These are phyloP conservation scores for Penicillium polonicum DNA, from an alignment of 2,329 filamentous ascomycete species.

Conservation along the genomic window DNA sequence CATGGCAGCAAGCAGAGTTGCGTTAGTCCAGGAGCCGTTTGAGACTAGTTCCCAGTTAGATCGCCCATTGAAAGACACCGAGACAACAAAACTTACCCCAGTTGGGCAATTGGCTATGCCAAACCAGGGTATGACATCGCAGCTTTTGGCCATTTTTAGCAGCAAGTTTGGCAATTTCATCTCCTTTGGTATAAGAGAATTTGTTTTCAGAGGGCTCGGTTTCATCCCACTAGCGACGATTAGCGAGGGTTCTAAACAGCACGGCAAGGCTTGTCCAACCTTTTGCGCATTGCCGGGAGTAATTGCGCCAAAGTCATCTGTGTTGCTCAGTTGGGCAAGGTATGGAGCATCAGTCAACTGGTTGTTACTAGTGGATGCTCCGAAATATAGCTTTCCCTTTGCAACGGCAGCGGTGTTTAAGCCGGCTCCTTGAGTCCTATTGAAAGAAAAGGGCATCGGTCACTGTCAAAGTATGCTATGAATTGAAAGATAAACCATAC, in stretches of 20 bases:
- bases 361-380: slow-evolving; percentile 59
- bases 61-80: background rate
- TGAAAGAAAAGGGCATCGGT: background rate
- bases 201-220: slow-evolving; percentile 57
- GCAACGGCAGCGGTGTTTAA: slow-evolving; percentile 47
- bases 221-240: slow-evolving; percentile 54
- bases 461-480: background rate
- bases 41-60: slow-evolving; percentile 35
- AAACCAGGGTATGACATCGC: slow-evolving; percentile 62
- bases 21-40: slow-evolving; percentile 55
- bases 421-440: slow-evolving; percentile 24
- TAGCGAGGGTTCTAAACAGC: background rate
- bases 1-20: slow-evolving; percentile 56
- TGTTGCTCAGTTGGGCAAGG: slow-evolving; percentile 56
- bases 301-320: slow-evolving; percentile 62
- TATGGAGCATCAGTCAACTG: slow-evolving; percentile 57
- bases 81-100: slow-evolving; percentile 50
- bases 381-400: slow-evolving; percentile 56
- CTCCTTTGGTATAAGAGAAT: slow-evolving; percentile 60
- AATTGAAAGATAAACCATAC: slow-evolving; percentile 8
- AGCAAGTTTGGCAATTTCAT: slow-evolving; percentile 47
- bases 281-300: slow-evolving; percentile 65
- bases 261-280: slow-evolving; percentile 17
- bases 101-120: slow-evolving; percentile 48
- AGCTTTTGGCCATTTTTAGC: slow-evolving; percentile 48